phyloP scores from a whole-genome alignment of 2,329 filamentous ascomycete species.

The Pseudocercospora cruenta region DNA sequence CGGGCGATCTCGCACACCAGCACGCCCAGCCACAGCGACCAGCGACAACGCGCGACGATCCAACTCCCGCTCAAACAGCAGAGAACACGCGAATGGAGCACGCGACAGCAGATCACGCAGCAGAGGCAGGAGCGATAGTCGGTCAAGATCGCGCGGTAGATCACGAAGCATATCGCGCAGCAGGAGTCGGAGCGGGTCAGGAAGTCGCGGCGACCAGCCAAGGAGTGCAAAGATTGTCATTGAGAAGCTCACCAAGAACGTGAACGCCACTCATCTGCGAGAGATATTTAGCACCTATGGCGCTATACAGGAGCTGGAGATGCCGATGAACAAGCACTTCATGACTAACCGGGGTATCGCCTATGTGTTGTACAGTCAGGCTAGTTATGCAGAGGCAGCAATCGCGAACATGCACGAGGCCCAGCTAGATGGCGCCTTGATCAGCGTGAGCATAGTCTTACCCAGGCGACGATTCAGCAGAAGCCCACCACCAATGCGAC shows the following conservation, averaged over 20 bases:
- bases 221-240: conserved; percentile 75
- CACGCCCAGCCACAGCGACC: conserved; percentile 19
- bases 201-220: conserved; percentile 26
- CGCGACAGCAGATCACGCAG: conserved; percentile 26
- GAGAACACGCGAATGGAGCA: conserved; percentile 35
- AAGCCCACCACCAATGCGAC: conserved; percentile 72
- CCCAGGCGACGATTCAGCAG: conserved; percentile 81
- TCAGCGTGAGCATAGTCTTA: conserved; percentile 87
- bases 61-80: conserved; percentile 29
- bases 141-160: conserved; percentile 37
- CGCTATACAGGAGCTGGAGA: conserved; percentile 79
- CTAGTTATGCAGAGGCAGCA: conserved; percentile 80
- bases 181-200: conserved; percentile 21
- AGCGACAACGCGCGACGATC: conserved; percentile 30
- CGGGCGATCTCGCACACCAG: conserved; percentile 43
- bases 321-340: conserved; percentile 85
- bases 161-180: conserved; percentile 37
- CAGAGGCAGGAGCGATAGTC: conserved; percentile 21
- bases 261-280: conserved; percentile 82
- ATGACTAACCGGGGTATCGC: conserved; percentile 90
- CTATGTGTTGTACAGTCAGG: conserved; percentile 81
- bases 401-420: conserved; percentile 94
- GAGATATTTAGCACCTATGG: conserved; percentile 94
- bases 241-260: conserved; percentile 92
- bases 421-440: conserved; percentile 75